These are phyloP conservation scores for Claviceps maximensis DNA, from an alignment of 2,329 filamentous ascomycete species.

Conservation along the genomic window DNA sequence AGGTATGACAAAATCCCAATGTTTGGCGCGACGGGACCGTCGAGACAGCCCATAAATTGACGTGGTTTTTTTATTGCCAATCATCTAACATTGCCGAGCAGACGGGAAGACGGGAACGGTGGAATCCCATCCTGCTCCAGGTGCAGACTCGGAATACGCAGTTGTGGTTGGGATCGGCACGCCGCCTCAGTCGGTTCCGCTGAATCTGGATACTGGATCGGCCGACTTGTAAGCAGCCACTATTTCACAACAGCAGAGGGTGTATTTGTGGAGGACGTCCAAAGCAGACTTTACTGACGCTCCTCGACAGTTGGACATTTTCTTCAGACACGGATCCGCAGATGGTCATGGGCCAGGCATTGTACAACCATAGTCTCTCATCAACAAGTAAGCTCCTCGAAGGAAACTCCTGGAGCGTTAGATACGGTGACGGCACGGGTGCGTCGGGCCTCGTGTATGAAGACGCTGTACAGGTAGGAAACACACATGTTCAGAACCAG, in stretches of 20 bases:
- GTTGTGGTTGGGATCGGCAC: constrained; percentile 50
- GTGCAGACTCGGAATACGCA: constrained; percentile 42
- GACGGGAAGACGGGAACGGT: constrained; percentile 13
- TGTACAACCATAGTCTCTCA: constrained; percentile 40
- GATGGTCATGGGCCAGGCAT: constrained; percentile 35
- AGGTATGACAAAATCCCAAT: background rate
- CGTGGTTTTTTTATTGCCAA: too few species aligned
- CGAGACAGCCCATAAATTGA: background rate
- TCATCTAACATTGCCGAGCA: background rate
- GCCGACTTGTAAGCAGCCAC: constrained; percentile 31
- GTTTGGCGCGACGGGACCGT: background rate
- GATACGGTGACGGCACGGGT: constrained; percentile 51
- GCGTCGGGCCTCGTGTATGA: constrained; percentile 52
- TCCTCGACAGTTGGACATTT: constrained; percentile 49
- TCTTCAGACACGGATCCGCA: constrained; percentile 39
- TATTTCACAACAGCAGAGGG: background rate
- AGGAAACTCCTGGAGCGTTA: constrained; percentile 40
- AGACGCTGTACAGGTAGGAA: constrained; percentile 50
- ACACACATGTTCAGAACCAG: constrained; percentile 44
- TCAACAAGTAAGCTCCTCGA: constrained; percentile 28
- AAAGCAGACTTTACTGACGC: background rate
- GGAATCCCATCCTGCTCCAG: constrained; percentile 16
- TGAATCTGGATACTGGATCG: constrained; percentile 56
- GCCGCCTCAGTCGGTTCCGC: constrained; percentile 40
- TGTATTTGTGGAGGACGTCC: background rate